Evolutionary conservation across 2,329 filamentous ascomycete genomes (phyloP).

Genomic region (Ascocoryne sarcoides): DNA sequence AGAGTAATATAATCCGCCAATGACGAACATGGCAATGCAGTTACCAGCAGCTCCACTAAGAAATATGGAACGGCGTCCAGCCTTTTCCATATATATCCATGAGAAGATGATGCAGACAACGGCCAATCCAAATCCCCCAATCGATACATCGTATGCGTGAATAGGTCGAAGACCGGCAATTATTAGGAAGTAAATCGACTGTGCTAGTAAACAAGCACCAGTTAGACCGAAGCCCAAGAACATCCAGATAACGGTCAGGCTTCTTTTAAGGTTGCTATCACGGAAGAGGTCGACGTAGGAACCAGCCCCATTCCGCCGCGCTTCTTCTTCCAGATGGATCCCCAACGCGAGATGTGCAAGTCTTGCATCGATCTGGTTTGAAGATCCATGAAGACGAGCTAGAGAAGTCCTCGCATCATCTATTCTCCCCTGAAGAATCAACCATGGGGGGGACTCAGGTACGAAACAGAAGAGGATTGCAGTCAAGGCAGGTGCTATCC

Average conservation of each 20-base stretch:
- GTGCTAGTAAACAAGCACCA: slow-evolving; percentile 13
- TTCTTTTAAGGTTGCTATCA: slow-evolving; percentile 27
- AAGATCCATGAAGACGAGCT: slow-evolving; percentile 9
- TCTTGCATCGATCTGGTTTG: slow-evolving; percentile 10
- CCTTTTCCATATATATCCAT: slow-evolving; percentile 41
- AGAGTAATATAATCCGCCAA: slow-evolving; percentile 40
- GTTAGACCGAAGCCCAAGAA: slow-evolving; percentile 22
- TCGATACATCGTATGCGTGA: slow-evolving; percentile 15
- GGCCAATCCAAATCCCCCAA: slow-evolving; percentile 16
- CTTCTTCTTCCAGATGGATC: slow-evolving; percentile 9
- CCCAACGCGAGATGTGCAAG: slow-evolving; percentile 11
- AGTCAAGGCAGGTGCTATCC: slow-evolving; percentile 9
- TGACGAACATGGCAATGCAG: slow-evolving; percentile 65
- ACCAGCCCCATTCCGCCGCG: slow-evolving; percentile 4
- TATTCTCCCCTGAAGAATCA: slow-evolving; percentile 8
- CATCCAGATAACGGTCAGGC: slow-evolving; percentile 30
- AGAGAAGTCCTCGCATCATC: slow-evolving; percentile 9
- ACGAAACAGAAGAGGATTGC: slow-evolving; percentile 9
- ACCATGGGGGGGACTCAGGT: slow-evolving; percentile 10
- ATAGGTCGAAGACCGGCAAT: slow-evolving; percentile 13
- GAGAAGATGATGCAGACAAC: slow-evolving; percentile 11
- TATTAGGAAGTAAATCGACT: slow-evolving; percentile 19
- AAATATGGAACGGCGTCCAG: slow-evolving; percentile 70
- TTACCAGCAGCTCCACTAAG: slow-evolving; percentile 67
- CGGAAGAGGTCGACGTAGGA: slow-evolving; percentile 29